Evolutionary conservation across 768 basidiomycete species (phyloP).

Genomic region (Termitomyces sp.): DNA sequence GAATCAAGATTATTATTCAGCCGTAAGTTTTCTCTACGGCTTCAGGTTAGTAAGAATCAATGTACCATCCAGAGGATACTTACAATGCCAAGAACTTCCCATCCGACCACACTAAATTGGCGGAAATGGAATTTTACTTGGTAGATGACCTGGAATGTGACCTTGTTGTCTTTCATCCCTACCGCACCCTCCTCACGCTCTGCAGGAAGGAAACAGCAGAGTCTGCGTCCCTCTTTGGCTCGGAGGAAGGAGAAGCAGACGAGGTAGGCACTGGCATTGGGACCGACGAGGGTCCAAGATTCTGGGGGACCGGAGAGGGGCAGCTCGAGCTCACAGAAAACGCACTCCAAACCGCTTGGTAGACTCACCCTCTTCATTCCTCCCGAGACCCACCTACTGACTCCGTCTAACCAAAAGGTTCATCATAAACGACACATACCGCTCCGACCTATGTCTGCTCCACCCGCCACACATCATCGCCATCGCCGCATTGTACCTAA

Average conservation of each 20-base stretch:
- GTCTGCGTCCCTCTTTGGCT: conserved; percentile 30
- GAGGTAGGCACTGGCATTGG: conserved; percentile 45
- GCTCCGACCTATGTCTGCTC: conserved; percentile 88
- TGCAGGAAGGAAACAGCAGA: conserved; percentile 53
- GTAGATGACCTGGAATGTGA: conserved; percentile 96
- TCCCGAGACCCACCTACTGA: neutral
- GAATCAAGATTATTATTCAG: conserved; percentile 78
- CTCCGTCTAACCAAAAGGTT: conserved; percentile 49
- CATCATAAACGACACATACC: conserved; percentile 93
- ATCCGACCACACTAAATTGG: conserved; percentile 84
- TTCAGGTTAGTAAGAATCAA: neutral
- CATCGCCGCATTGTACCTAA: conserved; percentile 86
- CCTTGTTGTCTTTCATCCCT: conserved; percentile 90
- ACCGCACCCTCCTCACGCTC: conserved; percentile 78
- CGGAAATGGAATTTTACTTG: conserved; percentile 99
- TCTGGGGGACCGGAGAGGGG: conserved; percentile 79
- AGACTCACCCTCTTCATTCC: conserved; percentile 16
- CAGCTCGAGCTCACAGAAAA: conserved; percentile 70
- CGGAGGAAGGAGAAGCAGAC: conserved; percentile 51
- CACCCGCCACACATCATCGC: conserved; percentile 96
- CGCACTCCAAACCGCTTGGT: conserved; percentile 92
- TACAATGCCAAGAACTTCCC: conserved; percentile 79
- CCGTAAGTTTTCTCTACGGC: conserved; percentile 35
- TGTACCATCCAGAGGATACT: conserved; percentile 40
- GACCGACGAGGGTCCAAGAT: conserved; percentile 50